These are phyloP conservation scores for Xanthoparmelia taractica DNA, from an alignment of 495 filamentous ascomycete species.

Conservation along the genomic window DNA sequence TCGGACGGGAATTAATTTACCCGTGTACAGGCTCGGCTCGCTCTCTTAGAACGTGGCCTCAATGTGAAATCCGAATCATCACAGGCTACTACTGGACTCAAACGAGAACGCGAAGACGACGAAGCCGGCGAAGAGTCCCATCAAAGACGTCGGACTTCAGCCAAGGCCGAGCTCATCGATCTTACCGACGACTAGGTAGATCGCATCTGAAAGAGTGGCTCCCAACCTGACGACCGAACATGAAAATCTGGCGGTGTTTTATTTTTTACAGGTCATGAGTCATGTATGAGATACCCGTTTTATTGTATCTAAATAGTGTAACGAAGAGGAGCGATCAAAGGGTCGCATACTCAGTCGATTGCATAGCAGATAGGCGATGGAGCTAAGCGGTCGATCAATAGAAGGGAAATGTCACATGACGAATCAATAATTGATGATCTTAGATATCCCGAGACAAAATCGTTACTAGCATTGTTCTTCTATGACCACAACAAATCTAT, in stretches of 20 bases:
- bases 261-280: background rate
- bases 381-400: background rate
- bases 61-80: no score
- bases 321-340: background rate
- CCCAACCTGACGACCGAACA: background rate
- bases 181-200: constrained; percentile 8
- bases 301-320: background rate
- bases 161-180: constrained; percentile 7
- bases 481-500: background rate
- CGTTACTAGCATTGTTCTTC: background rate
- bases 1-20: background rate
- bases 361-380: background rate
- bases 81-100: no score
- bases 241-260: background rate
- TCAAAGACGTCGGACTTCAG: background rate
- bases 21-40: constrained; percentile 6
- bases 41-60: constrained; percentile 2
- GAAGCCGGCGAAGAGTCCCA: background rate
- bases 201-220: background rate
- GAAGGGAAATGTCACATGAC: background rate
- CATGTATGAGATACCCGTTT: background rate
- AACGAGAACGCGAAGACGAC: constrained; percentile 8
- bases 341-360: background rate
- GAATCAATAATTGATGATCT: background rate
- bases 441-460: background rate